A percentile compares a stretch with the other conserved stretches of the same genome.
Evolutionary conservation across 345 rosid genomes (phyloP).

Genomic region (Noccaea bulbosa): DNA sequence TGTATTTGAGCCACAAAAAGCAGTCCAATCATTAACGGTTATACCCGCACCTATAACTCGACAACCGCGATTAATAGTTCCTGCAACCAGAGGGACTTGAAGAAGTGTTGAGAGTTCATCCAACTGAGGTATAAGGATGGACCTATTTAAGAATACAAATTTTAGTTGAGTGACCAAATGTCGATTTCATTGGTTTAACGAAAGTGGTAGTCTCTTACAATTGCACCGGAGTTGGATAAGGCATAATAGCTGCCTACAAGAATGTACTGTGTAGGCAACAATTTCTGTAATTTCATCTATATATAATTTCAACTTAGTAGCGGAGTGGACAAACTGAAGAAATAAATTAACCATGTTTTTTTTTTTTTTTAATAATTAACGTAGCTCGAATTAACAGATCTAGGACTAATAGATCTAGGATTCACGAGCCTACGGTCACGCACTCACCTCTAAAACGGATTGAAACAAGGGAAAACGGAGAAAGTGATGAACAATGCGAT

Average conservation of each 20-base stretch:
- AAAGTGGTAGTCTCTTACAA: constrained; percentile 60
- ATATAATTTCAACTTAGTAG: too few species aligned
- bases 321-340: too few species aligned
- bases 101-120: constrained; percentile 96
- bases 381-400: too few species aligned
- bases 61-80: constrained; percentile 87
- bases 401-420: too few species aligned
- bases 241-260: constrained; percentile 92
- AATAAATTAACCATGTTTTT: too few species aligned
- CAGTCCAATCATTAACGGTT: constrained; percentile 88
- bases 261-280: constrained; percentile 40
- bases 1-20: constrained; percentile 93
- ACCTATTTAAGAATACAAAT: constrained; percentile 51
- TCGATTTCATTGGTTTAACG: neutral
- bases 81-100: constrained; percentile 76
- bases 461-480: too few species aligned
- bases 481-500: too few species aligned
- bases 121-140: constrained; percentile 90
- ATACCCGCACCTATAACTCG: constrained; percentile 86
- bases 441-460: too few species aligned
- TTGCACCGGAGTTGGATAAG: constrained; percentile 87
- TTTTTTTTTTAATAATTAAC: too few species aligned
- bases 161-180: neutral
- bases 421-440: too few species aligned
- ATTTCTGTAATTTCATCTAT: too few species aligned